These are phyloP conservation scores for Firmiana major DNA, from an alignment of 345 rosid genomes.

Conservation along the genomic window DNA sequence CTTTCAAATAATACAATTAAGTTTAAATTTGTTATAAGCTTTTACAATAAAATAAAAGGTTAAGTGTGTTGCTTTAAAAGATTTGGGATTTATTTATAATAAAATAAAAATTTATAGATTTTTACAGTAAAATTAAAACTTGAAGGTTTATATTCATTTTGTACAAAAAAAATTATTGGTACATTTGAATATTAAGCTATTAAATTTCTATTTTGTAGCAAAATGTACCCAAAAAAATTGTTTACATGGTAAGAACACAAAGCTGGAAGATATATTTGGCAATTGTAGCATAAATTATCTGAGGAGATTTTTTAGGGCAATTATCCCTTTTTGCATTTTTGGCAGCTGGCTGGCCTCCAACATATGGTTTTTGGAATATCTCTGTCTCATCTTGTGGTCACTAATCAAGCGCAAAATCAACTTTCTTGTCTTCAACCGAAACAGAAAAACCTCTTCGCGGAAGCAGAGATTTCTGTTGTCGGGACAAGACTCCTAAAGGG, in stretches of 20 bases:
- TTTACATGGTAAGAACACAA: not conserved
- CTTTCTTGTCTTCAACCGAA: slow-evolving; percentile 3
- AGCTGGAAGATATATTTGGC: not conserved
- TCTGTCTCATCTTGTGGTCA: slow-evolving; percentile 1
- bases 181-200: too few species aligned
- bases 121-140: too few species aligned
- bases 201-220: too few species aligned
- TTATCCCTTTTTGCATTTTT: not conserved
- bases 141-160: too few species aligned
- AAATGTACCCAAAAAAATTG: not conserved
- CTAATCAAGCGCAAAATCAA: slow-evolving; percentile 3
- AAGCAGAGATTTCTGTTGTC: slow-evolving; percentile 1
- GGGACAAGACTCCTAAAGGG: not conserved
- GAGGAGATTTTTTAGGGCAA: not conserved
- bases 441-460: not conserved
- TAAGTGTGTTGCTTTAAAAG: too few species aligned
- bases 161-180: too few species aligned
- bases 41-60: too few species aligned
- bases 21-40: too few species aligned
- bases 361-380: not conserved
- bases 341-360: not conserved
- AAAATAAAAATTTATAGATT: too few species aligned
- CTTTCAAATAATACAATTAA: too few species aligned
- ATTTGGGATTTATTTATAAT: too few species aligned
- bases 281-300: not conserved